phyloP scores from a whole-genome alignment of 352 stramenopile genomes.

The Globisporangium echinulatum region DNA sequence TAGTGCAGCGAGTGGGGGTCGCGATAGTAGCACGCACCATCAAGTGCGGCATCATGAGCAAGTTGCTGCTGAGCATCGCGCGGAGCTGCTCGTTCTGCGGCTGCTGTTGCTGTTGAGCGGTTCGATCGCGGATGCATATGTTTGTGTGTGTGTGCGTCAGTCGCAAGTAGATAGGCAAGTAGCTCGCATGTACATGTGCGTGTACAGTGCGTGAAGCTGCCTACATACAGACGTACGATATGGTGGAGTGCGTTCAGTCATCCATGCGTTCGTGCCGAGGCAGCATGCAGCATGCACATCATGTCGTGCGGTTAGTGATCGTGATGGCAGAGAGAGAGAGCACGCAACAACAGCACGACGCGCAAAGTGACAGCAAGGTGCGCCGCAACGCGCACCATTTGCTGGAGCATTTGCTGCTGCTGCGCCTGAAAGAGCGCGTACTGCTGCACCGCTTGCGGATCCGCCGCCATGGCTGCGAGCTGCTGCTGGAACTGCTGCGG shows the following conservation, averaged over 20 bases:
- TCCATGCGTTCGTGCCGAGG: background rate
- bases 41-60: constrained; percentile 53
- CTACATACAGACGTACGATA: background rate
- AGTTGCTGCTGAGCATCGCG: constrained; percentile 37
- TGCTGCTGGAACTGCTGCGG: background rate
- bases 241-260: background rate
- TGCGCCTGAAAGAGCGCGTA: background rate
- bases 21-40: constrained; percentile 21
- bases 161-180: background rate
- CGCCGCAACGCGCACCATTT: background rate
- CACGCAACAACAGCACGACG: too few relatives aligned
- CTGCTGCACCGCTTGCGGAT: background rate
- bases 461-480: background rate
- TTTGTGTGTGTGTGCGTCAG: background rate
- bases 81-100: constrained; percentile 42
- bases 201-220: background rate
- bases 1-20: too few relatives aligned
- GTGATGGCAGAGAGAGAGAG: background rate
- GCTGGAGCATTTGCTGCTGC: background rate
- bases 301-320: background rate
- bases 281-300: background rate
- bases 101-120: constrained; percentile 26
- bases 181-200: background rate
- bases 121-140: too few relatives aligned
- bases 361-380: too few relatives aligned